Percentiles rank a stretch among this genome's conserved stretches.
phyloP scores from a whole-genome alignment of 345 rosid genomes.

The Lepidium aucheri region DNA sequence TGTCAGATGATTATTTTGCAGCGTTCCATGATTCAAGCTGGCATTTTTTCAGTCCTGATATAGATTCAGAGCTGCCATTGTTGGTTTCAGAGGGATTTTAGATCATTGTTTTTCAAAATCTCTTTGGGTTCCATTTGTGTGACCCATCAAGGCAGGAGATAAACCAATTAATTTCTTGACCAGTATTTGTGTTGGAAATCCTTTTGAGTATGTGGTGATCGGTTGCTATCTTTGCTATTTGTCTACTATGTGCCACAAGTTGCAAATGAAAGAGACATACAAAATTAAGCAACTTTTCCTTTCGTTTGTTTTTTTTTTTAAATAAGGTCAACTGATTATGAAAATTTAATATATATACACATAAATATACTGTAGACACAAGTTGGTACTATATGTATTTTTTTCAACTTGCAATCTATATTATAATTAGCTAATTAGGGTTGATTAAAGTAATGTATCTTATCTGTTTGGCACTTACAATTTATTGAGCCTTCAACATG shows the following conservation, averaged over 20 bases:
- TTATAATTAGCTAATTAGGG: neutral
- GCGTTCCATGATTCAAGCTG: conserved; percentile 89
- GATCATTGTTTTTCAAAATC: neutral
- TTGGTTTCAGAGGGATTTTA: neutral
- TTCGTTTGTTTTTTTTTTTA: neutral
- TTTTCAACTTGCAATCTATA: neutral
- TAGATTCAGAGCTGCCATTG: conserved; percentile 34
- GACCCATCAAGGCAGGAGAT: neutral
- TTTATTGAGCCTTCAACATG: neutral
- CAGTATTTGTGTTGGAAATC: neutral
- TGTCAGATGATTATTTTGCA: conserved; percentile 59
- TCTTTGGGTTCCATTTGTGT: neutral
- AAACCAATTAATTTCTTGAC: neutral
- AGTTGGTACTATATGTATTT: neutral
- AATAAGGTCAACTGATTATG: neutral
- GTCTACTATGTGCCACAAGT: neutral
- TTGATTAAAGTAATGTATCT: neutral
- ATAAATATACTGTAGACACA: too few relatives aligned
- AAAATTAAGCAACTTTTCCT: neutral
- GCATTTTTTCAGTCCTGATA: conserved; percentile 67
- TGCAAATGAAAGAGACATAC: neutral
- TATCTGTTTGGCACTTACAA: neutral
- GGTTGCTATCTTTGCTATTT: neutral
- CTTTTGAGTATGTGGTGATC: neutral
- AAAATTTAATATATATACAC: too few relatives aligned